phyloP scores from a whole-genome alignment of 805 yeast species.

The Candida schatavii region DNA sequence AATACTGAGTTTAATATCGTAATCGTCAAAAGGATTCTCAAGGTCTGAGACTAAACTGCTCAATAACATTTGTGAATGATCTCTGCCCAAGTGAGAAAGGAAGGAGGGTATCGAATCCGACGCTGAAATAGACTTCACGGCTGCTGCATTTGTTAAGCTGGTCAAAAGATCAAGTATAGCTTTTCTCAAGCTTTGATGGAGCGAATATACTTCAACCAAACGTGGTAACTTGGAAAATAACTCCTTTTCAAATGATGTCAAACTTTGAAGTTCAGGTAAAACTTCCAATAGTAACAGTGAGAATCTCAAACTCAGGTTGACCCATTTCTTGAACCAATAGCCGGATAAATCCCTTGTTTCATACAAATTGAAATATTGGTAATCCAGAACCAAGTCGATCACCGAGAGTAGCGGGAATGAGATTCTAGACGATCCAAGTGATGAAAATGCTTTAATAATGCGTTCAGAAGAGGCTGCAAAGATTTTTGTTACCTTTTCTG shows the following conservation, averaged over 20 bases:
- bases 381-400: conserved; percentile 45
- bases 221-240: conserved; percentile 55
- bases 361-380: conserved; percentile 23
- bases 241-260: conserved; percentile 48
- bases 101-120: conserved; percentile 56
- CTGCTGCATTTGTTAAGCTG: conserved; percentile 51
- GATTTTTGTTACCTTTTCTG: conserved; percentile 39
- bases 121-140: conserved; percentile 24
- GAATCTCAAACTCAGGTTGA: conserved; percentile 48
- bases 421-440: conserved; percentile 49
- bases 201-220: conserved; percentile 57
- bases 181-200: conserved; percentile 45
- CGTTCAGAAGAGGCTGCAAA: conserved; percentile 50
- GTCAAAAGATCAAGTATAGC: conserved; percentile 56
- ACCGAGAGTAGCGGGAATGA: conserved; percentile 51
- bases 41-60: conserved; percentile 61
- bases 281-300: conserved; percentile 45
- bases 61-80: conserved; percentile 56
- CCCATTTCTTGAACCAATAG: conserved; percentile 47
- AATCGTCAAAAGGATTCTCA: conserved; percentile 52
- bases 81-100: conserved; percentile 74
- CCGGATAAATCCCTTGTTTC: conserved; percentile 45
- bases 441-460: conserved; percentile 56
- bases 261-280: conserved; percentile 29
- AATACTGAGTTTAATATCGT: conserved; percentile 49